Evolutionary conservation across 345 rosid genomes (phyloP).

Genomic region (Firmiana major): DNA sequence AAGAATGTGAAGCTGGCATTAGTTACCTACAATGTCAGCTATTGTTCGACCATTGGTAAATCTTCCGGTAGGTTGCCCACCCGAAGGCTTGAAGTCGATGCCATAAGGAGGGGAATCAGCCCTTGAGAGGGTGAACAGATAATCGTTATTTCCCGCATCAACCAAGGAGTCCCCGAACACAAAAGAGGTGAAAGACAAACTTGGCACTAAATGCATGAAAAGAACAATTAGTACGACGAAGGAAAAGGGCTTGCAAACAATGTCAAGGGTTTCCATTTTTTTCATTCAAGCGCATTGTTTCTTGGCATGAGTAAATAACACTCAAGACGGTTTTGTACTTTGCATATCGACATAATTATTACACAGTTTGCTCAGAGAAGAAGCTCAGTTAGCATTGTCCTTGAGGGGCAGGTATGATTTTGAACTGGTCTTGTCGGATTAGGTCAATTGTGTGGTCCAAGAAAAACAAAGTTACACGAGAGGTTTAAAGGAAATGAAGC

Average conservation of each 20-base stretch:
- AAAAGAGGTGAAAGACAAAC: slow-evolving; percentile 28
- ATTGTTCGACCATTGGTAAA: slow-evolving; percentile 56
- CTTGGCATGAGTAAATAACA: slow-evolving; percentile 1
- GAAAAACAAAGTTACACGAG: background rate
- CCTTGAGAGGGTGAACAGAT: slow-evolving; percentile 40
- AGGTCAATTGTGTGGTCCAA: background rate
- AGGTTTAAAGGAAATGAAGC: background rate
- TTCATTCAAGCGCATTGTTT: background rate
- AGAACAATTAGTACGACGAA: background rate
- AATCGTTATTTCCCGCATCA: slow-evolving; percentile 56
- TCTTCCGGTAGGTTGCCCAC: slow-evolving; percentile 63
- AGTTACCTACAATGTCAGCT: slow-evolving; percentile 34
- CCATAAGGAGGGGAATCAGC: slow-evolving; percentile 61
- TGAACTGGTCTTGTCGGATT: slow-evolving; percentile 13
- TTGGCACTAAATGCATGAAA: background rate
- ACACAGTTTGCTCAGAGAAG: background rate
- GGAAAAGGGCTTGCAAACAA: background rate
- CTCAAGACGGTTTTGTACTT: background rate
- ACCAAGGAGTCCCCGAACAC: slow-evolving; percentile 57
- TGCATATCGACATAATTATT: background rate
- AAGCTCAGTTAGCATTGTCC: slow-evolving; percentile 1
- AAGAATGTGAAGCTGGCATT: background rate
- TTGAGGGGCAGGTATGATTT: slow-evolving; percentile 9
- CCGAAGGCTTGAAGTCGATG: slow-evolving; percentile 51
- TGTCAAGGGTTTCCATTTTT: slow-evolving; percentile 1